Evolutionary conservation across 2,329 filamentous ascomycete species (phyloP), one percentile per base, ranked within the genome.

Genomic region (Arthroderma sp.): DNA sequence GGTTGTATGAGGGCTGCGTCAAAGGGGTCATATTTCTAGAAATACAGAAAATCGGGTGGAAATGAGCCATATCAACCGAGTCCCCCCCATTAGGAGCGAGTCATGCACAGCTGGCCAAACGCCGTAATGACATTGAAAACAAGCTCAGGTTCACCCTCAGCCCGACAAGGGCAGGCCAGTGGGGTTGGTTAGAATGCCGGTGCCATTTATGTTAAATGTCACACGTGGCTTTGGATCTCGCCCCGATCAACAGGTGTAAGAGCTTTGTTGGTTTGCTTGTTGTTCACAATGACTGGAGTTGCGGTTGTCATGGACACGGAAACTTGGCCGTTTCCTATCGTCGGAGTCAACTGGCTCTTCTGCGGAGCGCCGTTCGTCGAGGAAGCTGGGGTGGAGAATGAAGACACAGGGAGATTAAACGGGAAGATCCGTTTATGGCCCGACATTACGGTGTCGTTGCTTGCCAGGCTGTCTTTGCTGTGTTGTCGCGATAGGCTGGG

Each of bases 391-490:
- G 36, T 5, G 33, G 40, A 34, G 40, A 42, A 29, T 32, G 41
- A 43, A 27, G 41, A 34, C 29, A 36, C 32, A 40, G 42, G 29
- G 28, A 36, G 36, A 15, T 39, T 15, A 30, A 34, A 38, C 11
- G 29, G 33, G 4, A 22, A 34, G 22, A 30, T 30, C 27, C 29
- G 30, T 32, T 38, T 43, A 10, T 43, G 41, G 28, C 40, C 15
- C 27, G 31, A 11, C 10, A 34, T 29, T 28, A 37, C 31, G 4
- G 41, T 36, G 37, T 46, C 29, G 38, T 34, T 44, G 29, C 47
- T 49, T 40, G 47, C 44, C 32, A 49, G 40, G 47, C 66, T 69
- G 34, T 68, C 66, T 44, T 60, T 55, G 47, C 66, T 69, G 5
- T 54, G 58, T 28, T 62, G 60, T 15, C 66, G 58, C 11, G 65